Evolutionary conservation across 1,284 basidiomycete genomes (phyloP).

Genomic region (Taiwanofungus camphoratus): DNA sequence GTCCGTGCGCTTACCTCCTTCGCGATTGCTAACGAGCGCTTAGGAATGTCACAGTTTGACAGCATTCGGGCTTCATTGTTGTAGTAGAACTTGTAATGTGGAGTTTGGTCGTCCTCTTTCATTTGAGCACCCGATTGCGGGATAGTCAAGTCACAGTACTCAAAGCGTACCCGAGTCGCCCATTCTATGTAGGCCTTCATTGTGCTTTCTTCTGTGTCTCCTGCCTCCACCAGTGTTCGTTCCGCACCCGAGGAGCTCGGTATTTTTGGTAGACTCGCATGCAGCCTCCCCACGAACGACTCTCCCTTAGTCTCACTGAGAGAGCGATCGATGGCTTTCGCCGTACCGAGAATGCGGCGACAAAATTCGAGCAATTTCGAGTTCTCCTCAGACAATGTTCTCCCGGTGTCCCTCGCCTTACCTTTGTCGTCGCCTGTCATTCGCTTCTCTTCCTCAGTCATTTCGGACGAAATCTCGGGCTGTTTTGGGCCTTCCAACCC

Average conservation of each 20-base stretch:
- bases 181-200: slow-evolving; percentile 74
- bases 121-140: slow-evolving; percentile 26
- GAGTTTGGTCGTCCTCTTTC: slow-evolving; percentile 42
- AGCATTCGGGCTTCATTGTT: slow-evolving; percentile 77
- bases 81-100: slow-evolving; percentile 75
- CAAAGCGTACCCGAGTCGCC: slow-evolving; percentile 76
- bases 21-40: slow-evolving; percentile 84
- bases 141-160: slow-evolving; percentile 79
- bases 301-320: slow-evolving; percentile 82
- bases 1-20: slow-evolving; percentile 88
- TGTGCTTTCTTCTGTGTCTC: slow-evolving; percentile 59
- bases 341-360: slow-evolving; percentile 73
- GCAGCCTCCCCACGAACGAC: slow-evolving; percentile 73
- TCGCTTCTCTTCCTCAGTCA: slow-evolving; percentile 81
- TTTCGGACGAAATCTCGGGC: slow-evolving; percentile 36
- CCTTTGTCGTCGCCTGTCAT: slow-evolving; percentile 60
- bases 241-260: slow-evolving; percentile 36
- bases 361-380: slow-evolving; percentile 65
- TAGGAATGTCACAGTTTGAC: slow-evolving; percentile 75
- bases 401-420: slow-evolving; percentile 49
- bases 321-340: slow-evolving; percentile 78
- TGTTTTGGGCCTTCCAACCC: slow-evolving; percentile 66
- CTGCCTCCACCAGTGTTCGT: slow-evolving; percentile 40
- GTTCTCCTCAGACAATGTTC: slow-evolving; percentile 57
- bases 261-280: slow-evolving; percentile 69